Percentiles rank a stretch among this genome's conserved stretches.
phyloP scores from a whole-genome alignment of 1,284 basidiomycete species.

The Boletellus sp. region DNA sequence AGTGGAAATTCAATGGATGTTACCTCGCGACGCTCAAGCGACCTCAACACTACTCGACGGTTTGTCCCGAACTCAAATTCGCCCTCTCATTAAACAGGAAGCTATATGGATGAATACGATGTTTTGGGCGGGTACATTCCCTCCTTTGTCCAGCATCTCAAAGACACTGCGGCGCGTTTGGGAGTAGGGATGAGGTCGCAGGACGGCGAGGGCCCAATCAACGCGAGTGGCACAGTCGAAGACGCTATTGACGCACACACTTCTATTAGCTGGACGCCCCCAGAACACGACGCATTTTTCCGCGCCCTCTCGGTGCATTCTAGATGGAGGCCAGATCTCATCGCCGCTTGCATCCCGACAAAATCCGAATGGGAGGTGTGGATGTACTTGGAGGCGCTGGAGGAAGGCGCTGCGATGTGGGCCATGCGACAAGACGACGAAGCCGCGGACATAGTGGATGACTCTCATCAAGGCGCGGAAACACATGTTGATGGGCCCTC shows the following conservation, averaged over 20 bases:
- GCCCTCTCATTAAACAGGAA: not conserved
- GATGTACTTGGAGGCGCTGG: slow-evolving; percentile 30
- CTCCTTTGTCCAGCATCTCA: slow-evolving; percentile 23
- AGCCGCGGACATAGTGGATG: slow-evolving; percentile 1
- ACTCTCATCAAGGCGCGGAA: not conserved
- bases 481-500: not conserved
- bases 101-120: slow-evolving; percentile 18
- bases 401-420: slow-evolving; percentile 21
- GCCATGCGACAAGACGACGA: not conserved
- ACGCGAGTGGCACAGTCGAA: not conserved
- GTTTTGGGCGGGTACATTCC: slow-evolving; percentile 26
- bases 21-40: not conserved
- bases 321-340: slow-evolving; percentile 34
- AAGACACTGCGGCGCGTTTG: slow-evolving; percentile 22
- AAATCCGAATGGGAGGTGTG: slow-evolving; percentile 29
- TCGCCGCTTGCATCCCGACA: slow-evolving; percentile 29
- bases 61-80: slow-evolving; percentile 1
- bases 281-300: slow-evolving; percentile 71
- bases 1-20: slow-evolving; percentile 14
- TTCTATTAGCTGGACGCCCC: slow-evolving; percentile 49
- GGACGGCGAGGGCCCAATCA: not conserved
- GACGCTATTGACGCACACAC: not conserved
- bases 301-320: slow-evolving; percentile 38
- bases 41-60: not conserved
- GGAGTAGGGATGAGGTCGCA: slow-evolving; percentile 8